Base-by-base conservation (phyloP, 2,329 filamentous ascomycete species). In the Beauveria brongniartii region DNA sequence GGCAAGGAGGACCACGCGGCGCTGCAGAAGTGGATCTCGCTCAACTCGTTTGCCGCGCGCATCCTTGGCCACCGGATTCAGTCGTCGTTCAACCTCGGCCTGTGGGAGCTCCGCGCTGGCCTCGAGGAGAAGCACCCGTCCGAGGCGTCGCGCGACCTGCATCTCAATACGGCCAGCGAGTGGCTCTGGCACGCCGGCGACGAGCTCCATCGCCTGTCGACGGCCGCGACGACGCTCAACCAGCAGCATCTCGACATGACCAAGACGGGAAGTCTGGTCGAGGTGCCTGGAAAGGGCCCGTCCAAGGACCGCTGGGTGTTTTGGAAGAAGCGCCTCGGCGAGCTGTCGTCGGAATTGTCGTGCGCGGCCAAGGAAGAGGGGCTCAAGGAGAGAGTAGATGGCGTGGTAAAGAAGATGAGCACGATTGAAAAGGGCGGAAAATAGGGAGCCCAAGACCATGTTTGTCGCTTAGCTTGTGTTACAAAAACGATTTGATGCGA, bases 21-120 rank as follows among this genome's bases (percentile, higher is more conserved):
- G 12, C 59, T 69, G 34, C 24, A 62, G 3, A 61, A 68, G 55
- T 74, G 70, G 70, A 63, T 69, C 37, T 70, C 68, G 10, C 63
- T 73, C 64, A 71, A 74, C 66, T 71, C 70, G 12, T 72, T 74
- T 50, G 66, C 67, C 53, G 72, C 72, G 26, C 71, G 68, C 53
- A 62, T 72, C 20, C 65, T 69, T 58, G 68, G 66, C 62, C 54
- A 63, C n/a, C 40, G 50, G 8, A 62, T 67, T 20, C 61, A 64
- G 26, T 16, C 54, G 12, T 71, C 69, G 65, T 63, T 63, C 47
- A 70, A 70, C 55, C 66, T 71, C 47, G 70, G 65, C 56, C 62
- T 72, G 58, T 70, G 69, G 68, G 65, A 69, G 57, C 61, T 74
- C n/a, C 71, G 71, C 34, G 62, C 61, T 14, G 67, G 64, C 10